Base-by-base conservation (phyloP, 2,329 filamentous ascomycete genomes). In the Paecilomyces sp. region DNA sequence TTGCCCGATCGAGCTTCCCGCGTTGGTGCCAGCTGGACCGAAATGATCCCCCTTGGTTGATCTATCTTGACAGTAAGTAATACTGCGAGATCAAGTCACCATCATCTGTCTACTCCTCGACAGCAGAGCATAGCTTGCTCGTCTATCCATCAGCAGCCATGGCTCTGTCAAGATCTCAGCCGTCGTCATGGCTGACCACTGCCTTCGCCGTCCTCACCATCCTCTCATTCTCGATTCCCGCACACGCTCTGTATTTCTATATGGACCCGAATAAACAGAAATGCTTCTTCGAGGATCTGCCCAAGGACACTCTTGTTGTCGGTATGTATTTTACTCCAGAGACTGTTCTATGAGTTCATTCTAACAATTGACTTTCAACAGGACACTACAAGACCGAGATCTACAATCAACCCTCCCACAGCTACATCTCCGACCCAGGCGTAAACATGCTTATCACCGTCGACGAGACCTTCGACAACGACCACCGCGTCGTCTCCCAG, bases 211-310 rank as follows among this genome's bases (percentile, higher is more conserved):
- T 89, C 61, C 76, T 91, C 66, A 81, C 91, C 70, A 82, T 88
- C 62, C 80, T 92, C 76, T 77, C 78, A 67, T 72, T 82, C 62
- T 73, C 83, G 54, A 72, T 82, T 36, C 86, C 87, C 61, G 86
- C 89, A 63, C 89, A 92, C 73, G 92, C 92, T 59, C 85, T 99
- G 61, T 93, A 96, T 86, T 96, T 99, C 83, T 97, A 90, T 82
- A 88, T 97, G 76, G 92, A 97, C 74, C 90, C 89, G 70, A 84
- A 85, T 56, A 80, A 85, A 65, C 88, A 91, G 67, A 97, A 95
- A 80, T 99, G 94, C 80, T 99, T 99, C 86, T 96, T 90, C 79
- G 94, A 99, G 80, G 93, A 97, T 77, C 85, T 99, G 61, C 92
- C 94, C 66, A 97, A 97, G 82, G 93, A 96, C 76, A 97, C 94